Evolutionary conservation across 495 filamentous ascomycete genomes (phyloP).

Genomic region (Penicillium cataractarum): DNA sequence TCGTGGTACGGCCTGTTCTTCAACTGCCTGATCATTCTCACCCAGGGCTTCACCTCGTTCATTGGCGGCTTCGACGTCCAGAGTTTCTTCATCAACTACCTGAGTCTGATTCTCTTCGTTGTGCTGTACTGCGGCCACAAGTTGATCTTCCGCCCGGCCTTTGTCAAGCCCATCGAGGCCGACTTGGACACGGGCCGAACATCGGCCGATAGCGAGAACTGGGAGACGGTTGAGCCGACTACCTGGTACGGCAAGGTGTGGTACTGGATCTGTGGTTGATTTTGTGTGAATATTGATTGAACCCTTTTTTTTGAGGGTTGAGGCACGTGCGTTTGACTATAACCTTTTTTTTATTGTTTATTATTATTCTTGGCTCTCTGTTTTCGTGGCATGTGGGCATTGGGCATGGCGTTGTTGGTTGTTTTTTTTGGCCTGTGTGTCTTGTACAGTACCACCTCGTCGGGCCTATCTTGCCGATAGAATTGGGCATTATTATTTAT

Average conservation of each 20-base stretch:
- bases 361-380: slow-evolving; percentile 17
- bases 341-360: slow-evolving; percentile 4
- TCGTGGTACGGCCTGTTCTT: slow-evolving; percentile 66
- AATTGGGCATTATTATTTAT: slow-evolving; percentile 1
- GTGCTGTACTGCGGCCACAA: slow-evolving; percentile 64
- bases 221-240: slow-evolving; percentile 48
- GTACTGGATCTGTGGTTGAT: slow-evolving; percentile 29
- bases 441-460: not conserved
- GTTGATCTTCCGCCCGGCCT: slow-evolving; percentile 44
- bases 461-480: not conserved
- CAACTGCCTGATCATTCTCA: slow-evolving; percentile 65
- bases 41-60: slow-evolving; percentile 71
- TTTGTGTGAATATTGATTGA: slow-evolving; percentile 1
- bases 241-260: slow-evolving; percentile 43
- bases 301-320: not conserved
- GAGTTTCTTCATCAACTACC: slow-evolving; percentile 64
- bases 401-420: slow-evolving; percentile 12
- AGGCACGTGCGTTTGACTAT: not conserved
- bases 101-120: slow-evolving; percentile 64
- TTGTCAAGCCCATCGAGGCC: slow-evolving; percentile 48
- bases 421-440: not conserved
- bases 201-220: slow-evolving; percentile 45
- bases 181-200: slow-evolving; percentile 53
- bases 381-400: slow-evolving; percentile 20
- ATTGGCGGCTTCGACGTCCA: slow-evolving; percentile 59